A percentile compares a stretch with the other conserved stretches of the same genome.
These are phyloP conservation scores for Bolboschoenus planiculmis DNA, from an alignment of 176 grass and related monocot genomes.

Conservation along the genomic window DNA sequence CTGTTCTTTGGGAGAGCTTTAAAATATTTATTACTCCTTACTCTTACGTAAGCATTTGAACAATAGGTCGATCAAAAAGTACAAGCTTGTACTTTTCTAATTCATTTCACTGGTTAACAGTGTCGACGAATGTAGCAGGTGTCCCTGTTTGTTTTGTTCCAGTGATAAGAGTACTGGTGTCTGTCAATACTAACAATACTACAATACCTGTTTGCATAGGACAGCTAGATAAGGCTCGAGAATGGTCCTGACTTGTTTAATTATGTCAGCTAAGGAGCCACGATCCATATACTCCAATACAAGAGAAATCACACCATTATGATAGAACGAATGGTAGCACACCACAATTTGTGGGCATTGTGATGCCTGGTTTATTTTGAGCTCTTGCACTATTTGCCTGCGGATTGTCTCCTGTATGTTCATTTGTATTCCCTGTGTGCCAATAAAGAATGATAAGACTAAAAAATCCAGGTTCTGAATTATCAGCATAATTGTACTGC, in stretches of 20 bases:
- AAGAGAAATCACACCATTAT: slow-evolving; percentile 98
- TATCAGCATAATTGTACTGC: neutral
- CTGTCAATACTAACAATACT: neutral
- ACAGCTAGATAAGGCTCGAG: slow-evolving; percentile 93
- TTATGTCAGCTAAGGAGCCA: slow-evolving; percentile 82
- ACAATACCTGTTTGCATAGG: slow-evolving; percentile 93
- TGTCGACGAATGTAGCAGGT: neutral
- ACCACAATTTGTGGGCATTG: slow-evolving; percentile 67
- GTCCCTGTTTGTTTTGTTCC: neutral
- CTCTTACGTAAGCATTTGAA: neutral
- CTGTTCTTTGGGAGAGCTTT: neutral
- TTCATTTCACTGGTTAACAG: neutral
- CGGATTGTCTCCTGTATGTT: slow-evolving; percentile 91
- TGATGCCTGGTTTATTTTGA: slow-evolving; percentile 96
- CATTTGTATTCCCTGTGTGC: slow-evolving; percentile 84
- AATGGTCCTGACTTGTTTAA: slow-evolving; percentile 96
- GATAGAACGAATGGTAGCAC: slow-evolving; percentile 95
- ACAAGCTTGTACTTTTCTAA: neutral
- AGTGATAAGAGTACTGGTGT: neutral
- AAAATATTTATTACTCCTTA: neutral
- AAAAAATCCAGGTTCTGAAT: neutral
- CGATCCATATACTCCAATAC: slow-evolving; percentile 96
- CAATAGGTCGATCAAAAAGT: neutral
- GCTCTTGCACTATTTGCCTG: slow-evolving; percentile 96
- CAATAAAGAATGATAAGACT: slow-evolving; percentile 5